Evolutionary conservation across 140 eudicot species (phyloP).

Genomic region (Stevia rebaudiana): DNA sequence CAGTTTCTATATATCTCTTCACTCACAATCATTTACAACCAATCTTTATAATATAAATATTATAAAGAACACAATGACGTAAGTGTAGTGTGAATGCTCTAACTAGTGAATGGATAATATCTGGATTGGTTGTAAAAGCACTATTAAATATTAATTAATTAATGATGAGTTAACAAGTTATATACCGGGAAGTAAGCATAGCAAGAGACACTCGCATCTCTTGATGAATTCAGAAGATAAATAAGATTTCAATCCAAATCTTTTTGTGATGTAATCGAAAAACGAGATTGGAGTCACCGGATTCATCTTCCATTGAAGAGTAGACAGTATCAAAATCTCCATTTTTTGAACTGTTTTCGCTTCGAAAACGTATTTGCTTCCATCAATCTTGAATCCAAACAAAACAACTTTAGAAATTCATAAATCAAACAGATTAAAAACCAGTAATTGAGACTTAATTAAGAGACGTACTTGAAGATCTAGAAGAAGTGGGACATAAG

Average conservation of each 20-base stretch:
- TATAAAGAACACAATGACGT: too few relatives aligned
- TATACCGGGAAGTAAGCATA: constrained; percentile 52
- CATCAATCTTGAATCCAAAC: constrained; percentile 48
- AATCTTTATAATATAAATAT: too few relatives aligned
- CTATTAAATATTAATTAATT: too few relatives aligned
- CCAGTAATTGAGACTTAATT: neutral
- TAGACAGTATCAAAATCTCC: constrained; percentile 67
- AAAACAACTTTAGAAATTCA: neutral
- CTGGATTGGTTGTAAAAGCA: too few relatives aligned
- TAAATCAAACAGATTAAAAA: neutral
- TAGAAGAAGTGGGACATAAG: constrained; percentile 64
- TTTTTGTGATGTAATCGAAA: constrained; percentile 45
- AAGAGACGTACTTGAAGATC: constrained; percentile 58
- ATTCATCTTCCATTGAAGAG: constrained; percentile 81
- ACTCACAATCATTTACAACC: too few relatives aligned
- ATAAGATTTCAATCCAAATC: constrained; percentile 42
- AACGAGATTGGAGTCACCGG: constrained; percentile 73
- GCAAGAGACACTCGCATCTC: constrained; percentile 53
- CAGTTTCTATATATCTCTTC: too few relatives aligned
- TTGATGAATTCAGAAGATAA: constrained; percentile 42
- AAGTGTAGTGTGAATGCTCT: too few relatives aligned
- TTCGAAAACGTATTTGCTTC: constrained; percentile 65
- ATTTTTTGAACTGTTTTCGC: constrained; percentile 72
- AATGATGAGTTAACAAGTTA: neutral
- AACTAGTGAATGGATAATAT: too few relatives aligned